Base-by-base conservation (phyloP, 2,329 filamentous ascomycete genomes). In the Colletotrichum sp. region DNA sequence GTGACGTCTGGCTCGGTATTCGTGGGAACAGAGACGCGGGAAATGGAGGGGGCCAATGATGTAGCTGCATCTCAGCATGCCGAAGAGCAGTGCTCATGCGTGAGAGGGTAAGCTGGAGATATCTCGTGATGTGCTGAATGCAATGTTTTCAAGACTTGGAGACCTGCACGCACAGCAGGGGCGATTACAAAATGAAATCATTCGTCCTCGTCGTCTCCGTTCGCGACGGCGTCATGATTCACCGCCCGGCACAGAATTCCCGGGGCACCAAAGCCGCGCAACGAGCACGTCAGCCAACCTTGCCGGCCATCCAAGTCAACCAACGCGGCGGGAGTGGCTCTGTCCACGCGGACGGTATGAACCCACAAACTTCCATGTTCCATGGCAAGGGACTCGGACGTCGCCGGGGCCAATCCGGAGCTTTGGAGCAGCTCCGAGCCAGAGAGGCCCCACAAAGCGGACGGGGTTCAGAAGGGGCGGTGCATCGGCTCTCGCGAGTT, bases 321-420 rank as follows among this genome's bases (percentile, higher is more conserved):
- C 28, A 32, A 28, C 62, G 49, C 63, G 36, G 63, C 36, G 69
- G 55, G 39, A 75, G 30, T 57, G 52, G 55, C 49, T 34, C 69
- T 55, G 72, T 44, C 72, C 52, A 75, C 55, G 67, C 69, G 49
- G 63, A 49, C 30, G 69, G 62, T 52, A 30, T 32, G 18, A 72
- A 39, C 32, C 52, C 63, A 55, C 63, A 34, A 52, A 4, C 26
- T 44, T 68, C 30, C 55, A 72, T 39, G 55, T 59, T 63, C 55
- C 63, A 57, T 72, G 28, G 24, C 26, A 39, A 12, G 65, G 34
- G 26, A 21, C 64, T 59, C 69, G 63, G 63, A 57, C 55, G 49
- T 76, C 39, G 63, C 69, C 73, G 73, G 63, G 24, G 69, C 73
- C 69, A 76, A 63, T 76, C 73, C 73, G 63, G 69, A 63, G 32